These are phyloP conservation scores for Dactylellina leptospora DNA, from an alignment of 2,329 filamentous ascomycete genomes.

Conservation along the genomic window DNA sequence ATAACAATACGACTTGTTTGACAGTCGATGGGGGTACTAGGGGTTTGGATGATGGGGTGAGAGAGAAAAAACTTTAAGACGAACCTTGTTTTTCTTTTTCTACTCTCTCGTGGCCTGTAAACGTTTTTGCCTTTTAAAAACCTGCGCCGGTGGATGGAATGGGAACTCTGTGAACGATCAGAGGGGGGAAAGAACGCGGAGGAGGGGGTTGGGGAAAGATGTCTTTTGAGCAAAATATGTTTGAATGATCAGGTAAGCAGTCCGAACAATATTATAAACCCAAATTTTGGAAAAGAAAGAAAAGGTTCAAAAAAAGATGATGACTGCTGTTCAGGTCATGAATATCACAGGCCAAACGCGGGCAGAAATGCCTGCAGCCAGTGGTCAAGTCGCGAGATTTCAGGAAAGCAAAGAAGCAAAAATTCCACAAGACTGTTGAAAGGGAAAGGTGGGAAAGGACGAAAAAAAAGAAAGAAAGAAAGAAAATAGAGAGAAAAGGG, in stretches of 20 bases:
- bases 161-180: conserved; percentile 30
- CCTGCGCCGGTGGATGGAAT: conserved; percentile 24
- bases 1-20: background rate
- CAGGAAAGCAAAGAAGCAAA: conserved; percentile 33
- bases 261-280: conserved; percentile 46
- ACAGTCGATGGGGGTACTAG: conserved; percentile 16
- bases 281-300: too few species aligned
- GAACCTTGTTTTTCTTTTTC: conserved; percentile 44
- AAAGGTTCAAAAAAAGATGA: too few species aligned
- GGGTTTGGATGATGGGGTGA: conserved; percentile 12
- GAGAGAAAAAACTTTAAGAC: conserved; percentile 34
- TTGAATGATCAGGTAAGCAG: conserved; percentile 52
- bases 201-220: conserved; percentile 45
- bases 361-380: conserved; percentile 29
- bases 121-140: conserved; percentile 23
- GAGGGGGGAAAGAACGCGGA: conserved; percentile 47
- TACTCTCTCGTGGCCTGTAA: conserved; percentile 12
- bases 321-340: conserved; percentile 18
- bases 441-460: background rate
- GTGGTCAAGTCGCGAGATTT: conserved; percentile 12
- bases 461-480: conserved; percentile 25
- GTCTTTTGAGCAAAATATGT: conserved; percentile 50
- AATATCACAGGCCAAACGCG: conserved; percentile 48
- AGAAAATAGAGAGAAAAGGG: conserved; percentile 9
- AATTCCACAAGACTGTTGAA: background rate